A percentile compares a stretch with the other conserved stretches of the same genome.
phyloP scores from a whole-genome alignment of 495 filamentous ascomycete species.

The Schizothecium vesticola region DNA sequence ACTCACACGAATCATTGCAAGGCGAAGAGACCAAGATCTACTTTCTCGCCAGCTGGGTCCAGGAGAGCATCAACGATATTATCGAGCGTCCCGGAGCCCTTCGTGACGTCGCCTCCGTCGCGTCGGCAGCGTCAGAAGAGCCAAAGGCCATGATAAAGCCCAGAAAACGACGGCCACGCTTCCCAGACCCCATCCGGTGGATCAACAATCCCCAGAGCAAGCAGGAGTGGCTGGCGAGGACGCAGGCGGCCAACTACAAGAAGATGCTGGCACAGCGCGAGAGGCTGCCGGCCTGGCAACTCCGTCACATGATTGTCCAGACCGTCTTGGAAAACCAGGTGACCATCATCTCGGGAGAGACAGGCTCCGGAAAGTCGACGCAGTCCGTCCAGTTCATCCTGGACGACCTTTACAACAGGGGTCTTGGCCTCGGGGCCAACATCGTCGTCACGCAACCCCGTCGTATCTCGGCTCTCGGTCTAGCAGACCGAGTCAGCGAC shows the following conservation, averaged over 20 bases:
- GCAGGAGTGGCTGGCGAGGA: conserved; percentile 43
- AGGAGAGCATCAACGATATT: conserved; percentile 67
- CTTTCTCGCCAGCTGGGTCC: conserved; percentile 84
- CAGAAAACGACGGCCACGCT: conserved; percentile 39
- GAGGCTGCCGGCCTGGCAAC: conserved; percentile 81
- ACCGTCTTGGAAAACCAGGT: conserved; percentile 73
- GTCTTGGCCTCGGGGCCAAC: conserved; percentile 72
- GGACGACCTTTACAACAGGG: conserved; percentile 77
- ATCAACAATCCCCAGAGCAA: conserved; percentile 34
- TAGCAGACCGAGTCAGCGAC: conserved; percentile 90
- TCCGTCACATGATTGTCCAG: conserved; percentile 66
- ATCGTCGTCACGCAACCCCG: conserved; percentile 95
- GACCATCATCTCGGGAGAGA: conserved; percentile 94
- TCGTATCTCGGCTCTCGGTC: conserved; percentile 86
- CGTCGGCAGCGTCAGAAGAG: conserved; percentile 52
- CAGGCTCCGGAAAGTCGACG: conserved; percentile 93
- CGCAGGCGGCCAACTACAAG: conserved; percentile 53
- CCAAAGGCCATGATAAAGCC: conserved; percentile 24
- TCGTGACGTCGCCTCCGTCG: conserved; percentile 69
- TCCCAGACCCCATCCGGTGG: conserved; percentile 48
- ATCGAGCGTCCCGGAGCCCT: conserved; percentile 77
- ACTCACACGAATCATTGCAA: conserved; percentile 59
- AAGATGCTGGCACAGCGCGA: conserved; percentile 65
- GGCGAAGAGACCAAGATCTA: conserved; percentile 85
- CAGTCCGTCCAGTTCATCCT: conserved; percentile 95